Percentiles rank a stretch among this genome's conserved stretches.
Evolutionary conservation across 2,329 filamentous ascomycete genomes (phyloP).

Genomic region (Penicillium verrucosum): DNA sequence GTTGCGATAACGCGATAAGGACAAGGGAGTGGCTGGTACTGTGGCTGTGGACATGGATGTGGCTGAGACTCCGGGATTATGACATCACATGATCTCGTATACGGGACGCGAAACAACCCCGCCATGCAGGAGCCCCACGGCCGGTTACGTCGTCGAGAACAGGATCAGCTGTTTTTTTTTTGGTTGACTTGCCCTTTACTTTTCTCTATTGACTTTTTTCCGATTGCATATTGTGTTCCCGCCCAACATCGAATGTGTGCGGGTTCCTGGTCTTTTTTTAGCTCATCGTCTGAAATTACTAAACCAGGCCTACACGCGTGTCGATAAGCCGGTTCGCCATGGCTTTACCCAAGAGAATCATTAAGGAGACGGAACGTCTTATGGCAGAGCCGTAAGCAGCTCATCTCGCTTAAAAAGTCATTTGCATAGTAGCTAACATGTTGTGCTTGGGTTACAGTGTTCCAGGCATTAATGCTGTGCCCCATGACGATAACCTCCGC

Average conservation of each 20-base stretch:
- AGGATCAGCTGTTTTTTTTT: conserved; percentile 2
- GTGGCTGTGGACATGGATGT: neutral
- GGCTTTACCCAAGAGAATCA: conserved; percentile 91
- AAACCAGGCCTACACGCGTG: conserved; percentile 10
- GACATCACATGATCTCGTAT: conserved; percentile 10
- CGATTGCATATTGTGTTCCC: neutral
- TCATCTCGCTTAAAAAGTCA: neutral
- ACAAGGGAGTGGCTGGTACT: conserved; percentile 3
- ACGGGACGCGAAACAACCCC: conserved; percentile 22
- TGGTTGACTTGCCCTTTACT: neutral
- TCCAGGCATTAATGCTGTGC: conserved; percentile 90
- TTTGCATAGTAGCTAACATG: neutral
- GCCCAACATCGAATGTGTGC: neutral
- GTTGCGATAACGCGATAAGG: conserved; percentile 17
- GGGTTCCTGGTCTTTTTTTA: neutral
- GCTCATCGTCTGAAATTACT: neutral
- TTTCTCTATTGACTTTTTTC: neutral
- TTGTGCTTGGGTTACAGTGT: conserved; percentile 58
- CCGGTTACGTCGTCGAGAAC: conserved; percentile 24
- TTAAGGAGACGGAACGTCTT: conserved; percentile 97
- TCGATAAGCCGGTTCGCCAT: conserved; percentile 31
- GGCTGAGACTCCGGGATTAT: conserved; percentile 1
- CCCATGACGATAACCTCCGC: conserved; percentile 93
- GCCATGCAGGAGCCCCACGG: conserved; percentile 29
- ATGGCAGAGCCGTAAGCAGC: conserved; percentile 85